A percentile compares a stretch with the other conserved stretches of the same genome.
Conservation (phyloP, 768 basidiomycete species). For the Suillus subaureus region DNA sequence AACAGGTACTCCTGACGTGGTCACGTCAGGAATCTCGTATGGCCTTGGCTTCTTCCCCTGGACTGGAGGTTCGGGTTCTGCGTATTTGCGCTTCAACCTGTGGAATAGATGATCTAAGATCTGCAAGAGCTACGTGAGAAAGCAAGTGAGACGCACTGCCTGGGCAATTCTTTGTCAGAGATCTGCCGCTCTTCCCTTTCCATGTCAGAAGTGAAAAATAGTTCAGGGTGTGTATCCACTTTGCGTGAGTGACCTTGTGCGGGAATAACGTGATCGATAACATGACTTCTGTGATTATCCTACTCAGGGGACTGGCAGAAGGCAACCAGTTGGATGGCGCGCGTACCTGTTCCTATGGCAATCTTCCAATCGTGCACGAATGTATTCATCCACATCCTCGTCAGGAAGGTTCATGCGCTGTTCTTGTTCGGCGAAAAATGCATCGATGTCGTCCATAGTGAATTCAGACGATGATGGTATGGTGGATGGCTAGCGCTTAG, state of each 20-base stretch:
- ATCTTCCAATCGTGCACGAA: conserved; percentile 32
- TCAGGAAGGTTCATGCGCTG: conserved; percentile 54
- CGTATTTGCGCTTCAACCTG: conserved; percentile 16
- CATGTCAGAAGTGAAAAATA: conserved; percentile 3
- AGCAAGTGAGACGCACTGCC: conserved; percentile 15
- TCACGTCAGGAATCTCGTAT: neutral
- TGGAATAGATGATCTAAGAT: neutral
- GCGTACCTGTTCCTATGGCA: conserved; percentile 21
- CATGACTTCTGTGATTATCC: conserved; percentile 4
- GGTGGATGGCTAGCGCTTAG: neutral
- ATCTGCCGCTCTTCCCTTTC: neutral
- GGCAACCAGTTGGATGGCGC: neutral
- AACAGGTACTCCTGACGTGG: conserved; percentile 2
- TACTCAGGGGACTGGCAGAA: conserved; percentile 2
- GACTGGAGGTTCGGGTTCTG: neutral
- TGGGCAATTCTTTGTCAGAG: neutral
- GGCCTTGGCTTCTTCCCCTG: conserved; percentile 4
- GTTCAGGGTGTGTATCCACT: neutral
- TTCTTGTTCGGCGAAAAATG: conserved; percentile 59
- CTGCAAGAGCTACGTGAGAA: neutral
- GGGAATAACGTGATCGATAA: conserved; percentile 7
- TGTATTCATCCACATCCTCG: conserved; percentile 52
- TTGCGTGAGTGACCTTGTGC: neutral
- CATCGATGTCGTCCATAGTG: conserved; percentile 40
- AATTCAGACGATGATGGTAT: neutral